phyloP scores from a whole-genome alignment of 83 land plant species.

The Picea abies region DNA sequence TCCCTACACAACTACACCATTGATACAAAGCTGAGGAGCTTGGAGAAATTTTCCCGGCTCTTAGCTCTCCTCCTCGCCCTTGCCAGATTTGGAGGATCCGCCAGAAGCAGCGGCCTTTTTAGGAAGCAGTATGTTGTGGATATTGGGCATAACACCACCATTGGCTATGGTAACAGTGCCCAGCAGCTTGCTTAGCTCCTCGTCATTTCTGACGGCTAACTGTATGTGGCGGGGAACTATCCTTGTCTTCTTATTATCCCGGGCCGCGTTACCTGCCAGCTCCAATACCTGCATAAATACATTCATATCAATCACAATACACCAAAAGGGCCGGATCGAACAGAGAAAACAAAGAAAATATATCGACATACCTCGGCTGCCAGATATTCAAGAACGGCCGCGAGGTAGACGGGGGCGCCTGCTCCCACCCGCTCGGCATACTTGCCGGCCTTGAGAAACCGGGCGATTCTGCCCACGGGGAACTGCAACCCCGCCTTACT shows the following conservation, averaged over 20 bases:
- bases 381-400: constrained; percentile 40
- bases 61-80: too few species aligned
- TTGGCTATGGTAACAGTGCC: constrained; percentile 13
- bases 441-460: constrained; percentile 50
- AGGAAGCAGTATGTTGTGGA: background rate
- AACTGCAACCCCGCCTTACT: constrained; percentile 52
- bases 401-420: constrained; percentile 52
- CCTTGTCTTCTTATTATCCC: constrained; percentile 6
- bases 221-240: constrained; percentile 4
- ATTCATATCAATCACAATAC: too few species aligned
- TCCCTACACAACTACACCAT: too few species aligned
- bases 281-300: constrained; percentile 1
- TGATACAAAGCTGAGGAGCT: too few species aligned
- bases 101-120: background rate
- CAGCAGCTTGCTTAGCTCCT: constrained; percentile 11
- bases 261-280: constrained; percentile 9
- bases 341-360: background rate
- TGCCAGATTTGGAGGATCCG: too few species aligned
- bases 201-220: constrained; percentile 1
- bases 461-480: constrained; percentile 52
- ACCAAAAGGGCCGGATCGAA: background rate
- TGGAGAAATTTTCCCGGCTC: too few species aligned
- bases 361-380: constrained; percentile 30
- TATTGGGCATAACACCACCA: constrained; percentile 14
- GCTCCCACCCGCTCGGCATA: constrained; percentile 54